phyloP scores from a whole-genome alignment of 2,329 filamentous ascomycete genomes.

The Phaeosphaeria sp. region DNA sequence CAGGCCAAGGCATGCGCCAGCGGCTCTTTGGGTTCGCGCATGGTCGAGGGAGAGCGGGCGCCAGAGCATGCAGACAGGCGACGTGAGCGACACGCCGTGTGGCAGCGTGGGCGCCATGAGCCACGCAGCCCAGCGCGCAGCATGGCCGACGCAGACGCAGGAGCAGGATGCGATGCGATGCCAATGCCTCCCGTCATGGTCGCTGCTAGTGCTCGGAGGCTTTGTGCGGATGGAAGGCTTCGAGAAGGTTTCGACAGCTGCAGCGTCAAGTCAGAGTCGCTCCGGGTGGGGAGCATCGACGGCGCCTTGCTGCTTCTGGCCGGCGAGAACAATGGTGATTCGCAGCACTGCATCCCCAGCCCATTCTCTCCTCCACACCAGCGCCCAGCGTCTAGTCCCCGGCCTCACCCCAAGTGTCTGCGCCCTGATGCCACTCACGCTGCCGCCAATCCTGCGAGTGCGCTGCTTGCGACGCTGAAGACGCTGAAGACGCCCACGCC shows the following conservation, averaged over 20 bases:
- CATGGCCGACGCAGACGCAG: no score
- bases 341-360: background rate
- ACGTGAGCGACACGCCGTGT: constrained; percentile 1
- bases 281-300: no score
- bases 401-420: constrained; percentile 5
- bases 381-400: constrained; percentile 6
- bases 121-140: background rate
- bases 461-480: constrained; percentile 44
- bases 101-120: background rate
- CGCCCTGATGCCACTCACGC: constrained; percentile 39
- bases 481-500: no score
- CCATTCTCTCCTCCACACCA: constrained; percentile 10
- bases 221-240: constrained; percentile 15
- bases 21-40: background rate
- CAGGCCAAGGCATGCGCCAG: constrained; percentile 2
- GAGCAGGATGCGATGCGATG: no score
- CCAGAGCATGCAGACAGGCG: background rate
- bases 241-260: constrained; percentile 21
- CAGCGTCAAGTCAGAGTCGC: constrained; percentile 1
- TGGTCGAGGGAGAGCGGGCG: background rate
- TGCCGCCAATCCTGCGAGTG: constrained; percentile 35
- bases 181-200: no score
- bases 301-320: background rate
- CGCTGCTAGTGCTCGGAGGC: constrained; percentile 6
- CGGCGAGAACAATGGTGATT: constrained; percentile 10